Conservation (phyloP, 2,329 filamentous ascomycete genomes). For the Orbilia brochopaga region DNA sequence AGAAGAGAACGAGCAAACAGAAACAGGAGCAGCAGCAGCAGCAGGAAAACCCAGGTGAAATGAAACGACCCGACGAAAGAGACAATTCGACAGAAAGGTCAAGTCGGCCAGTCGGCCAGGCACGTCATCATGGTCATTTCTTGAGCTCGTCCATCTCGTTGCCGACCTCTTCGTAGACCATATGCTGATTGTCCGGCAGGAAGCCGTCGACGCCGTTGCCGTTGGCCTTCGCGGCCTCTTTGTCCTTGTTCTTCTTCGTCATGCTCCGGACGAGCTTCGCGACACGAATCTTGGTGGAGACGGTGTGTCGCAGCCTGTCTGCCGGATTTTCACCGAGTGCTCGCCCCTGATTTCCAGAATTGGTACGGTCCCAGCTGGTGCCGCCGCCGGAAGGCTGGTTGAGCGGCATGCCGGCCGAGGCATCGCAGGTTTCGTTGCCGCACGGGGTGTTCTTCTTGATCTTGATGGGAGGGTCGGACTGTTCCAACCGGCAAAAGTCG, state of each 20-base stretch:
- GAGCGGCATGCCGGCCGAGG: not conserved
- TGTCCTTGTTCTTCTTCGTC: conserved; percentile 49
- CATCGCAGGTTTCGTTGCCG: conserved; percentile 10
- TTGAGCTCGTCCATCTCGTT: conserved; percentile 49
- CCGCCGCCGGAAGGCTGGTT: conserved; percentile 28
- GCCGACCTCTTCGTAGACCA: conserved; percentile 23
- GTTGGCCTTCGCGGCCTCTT: conserved; percentile 20
- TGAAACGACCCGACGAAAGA: not conserved
- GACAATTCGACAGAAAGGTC: not conserved
- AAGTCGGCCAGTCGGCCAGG: too few species aligned
- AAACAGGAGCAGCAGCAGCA: not conserved
- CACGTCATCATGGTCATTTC: conserved; percentile 15
- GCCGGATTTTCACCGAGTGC: conserved; percentile 37
- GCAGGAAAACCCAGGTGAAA: not conserved
- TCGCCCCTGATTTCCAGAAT: conserved; percentile 19
- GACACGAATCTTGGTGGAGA: conserved; percentile 43
- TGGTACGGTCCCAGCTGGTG: conserved; percentile 37
- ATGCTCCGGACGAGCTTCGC: conserved; percentile 34
- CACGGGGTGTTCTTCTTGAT: conserved; percentile 36
- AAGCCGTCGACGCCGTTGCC: conserved; percentile 41
- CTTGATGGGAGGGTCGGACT: conserved; percentile 32
- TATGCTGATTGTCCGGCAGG: conserved; percentile 26
- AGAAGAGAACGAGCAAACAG: not conserved
- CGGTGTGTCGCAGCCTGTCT: conserved; percentile 34
- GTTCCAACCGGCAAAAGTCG: conserved; percentile 31